Evolutionary conservation across 2,329 filamentous ascomycete species (phyloP), one percentile per base, ranked within the genome.

Genomic region (Blastomyces silverae): DNA sequence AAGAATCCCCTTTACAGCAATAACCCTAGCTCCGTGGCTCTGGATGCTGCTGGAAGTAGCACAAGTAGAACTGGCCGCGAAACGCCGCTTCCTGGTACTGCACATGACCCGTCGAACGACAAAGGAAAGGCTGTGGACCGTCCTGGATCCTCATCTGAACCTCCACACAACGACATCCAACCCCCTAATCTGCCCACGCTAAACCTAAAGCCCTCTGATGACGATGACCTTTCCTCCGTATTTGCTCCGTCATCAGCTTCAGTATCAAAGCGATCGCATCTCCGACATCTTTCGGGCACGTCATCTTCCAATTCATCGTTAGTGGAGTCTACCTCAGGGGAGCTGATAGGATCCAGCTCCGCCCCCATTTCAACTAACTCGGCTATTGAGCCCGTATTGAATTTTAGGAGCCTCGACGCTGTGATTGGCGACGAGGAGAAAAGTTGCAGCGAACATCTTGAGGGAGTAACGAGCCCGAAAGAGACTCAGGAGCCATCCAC

Each of bases 361-460:
- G 81, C 80, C 0, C 79, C 82, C 4, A 80, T 82, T 17, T 78
- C 78, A 68, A 78, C 77, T 6, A 83, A 80, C 64, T 71, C 80
- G 4, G 82, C 82, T 57, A 79, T 83, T 0, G 92, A 97, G 73
- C 86, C 91, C 2, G 86, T 96, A 84, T 94, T 96, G 77, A 97
- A 96, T 75, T 97, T 97, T 73, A 84, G 87, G 64, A 96, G 91
- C 70, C 79, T 97, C 28, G 90, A 91, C 1, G 90, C 91, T 67
- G 90, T 95, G 74, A 90, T 97, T 39, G 90, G 88, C 0, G 86
- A 84, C 50, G 83, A 87, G 61, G 84, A 87, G 53, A 81, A 83
- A 64, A 73, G 73, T 10, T 75, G 75, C 7, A 73, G 71, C 5
- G 76, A 77, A 60, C 76, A 79, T 67, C 73, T 77, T 46, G 79